These are phyloP conservation scores for Cyclospora cayetanensis DNA, from an alignment of 169 alveolate genomes.

Conservation along the genomic window DNA sequence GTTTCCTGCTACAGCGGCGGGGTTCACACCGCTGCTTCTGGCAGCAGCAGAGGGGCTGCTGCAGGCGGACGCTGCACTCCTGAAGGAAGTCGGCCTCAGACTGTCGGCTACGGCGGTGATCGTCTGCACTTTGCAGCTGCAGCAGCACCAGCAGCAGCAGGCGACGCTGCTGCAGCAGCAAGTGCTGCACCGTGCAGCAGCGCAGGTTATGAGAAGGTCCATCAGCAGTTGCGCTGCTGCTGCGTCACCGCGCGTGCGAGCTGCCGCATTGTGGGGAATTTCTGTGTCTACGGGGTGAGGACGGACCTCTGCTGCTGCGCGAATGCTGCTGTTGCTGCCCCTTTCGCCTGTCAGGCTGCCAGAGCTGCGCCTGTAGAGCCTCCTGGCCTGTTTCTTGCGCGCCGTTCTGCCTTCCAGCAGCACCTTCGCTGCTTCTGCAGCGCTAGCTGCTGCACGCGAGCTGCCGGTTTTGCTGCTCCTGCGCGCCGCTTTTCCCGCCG, in stretches of 20 bases:
- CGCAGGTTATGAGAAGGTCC: not conserved
- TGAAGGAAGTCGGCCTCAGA: not conserved
- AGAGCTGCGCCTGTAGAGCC: no score
- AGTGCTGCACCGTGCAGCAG: constrained; percentile 6
- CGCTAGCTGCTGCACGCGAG: no score
- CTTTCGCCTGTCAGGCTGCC: no score
- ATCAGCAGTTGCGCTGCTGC: not conserved
- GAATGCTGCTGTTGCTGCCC: constrained; percentile 35
- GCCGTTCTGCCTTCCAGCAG: no score
- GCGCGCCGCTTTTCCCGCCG: no score
- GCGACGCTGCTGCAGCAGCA: not conserved
- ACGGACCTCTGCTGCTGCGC: not conserved
- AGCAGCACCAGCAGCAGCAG: constrained; percentile 22
- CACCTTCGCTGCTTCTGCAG: no score
- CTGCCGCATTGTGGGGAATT: not conserved
- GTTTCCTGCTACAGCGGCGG: not conserved
- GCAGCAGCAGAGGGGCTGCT: not conserved
- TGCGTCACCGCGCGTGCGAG: not conserved
- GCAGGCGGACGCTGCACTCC: not conserved
- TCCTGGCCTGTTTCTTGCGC: no score
- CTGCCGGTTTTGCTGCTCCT: no score
- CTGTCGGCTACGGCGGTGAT: not conserved
- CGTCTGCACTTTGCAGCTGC: not conserved
- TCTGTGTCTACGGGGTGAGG: not conserved
- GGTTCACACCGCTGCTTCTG: not conserved